Percentiles rank a stretch among this genome's conserved stretches.
Conservation (phyloP, 2,329 filamentous ascomycete genomes). For the Diplodia seriata region DNA sequence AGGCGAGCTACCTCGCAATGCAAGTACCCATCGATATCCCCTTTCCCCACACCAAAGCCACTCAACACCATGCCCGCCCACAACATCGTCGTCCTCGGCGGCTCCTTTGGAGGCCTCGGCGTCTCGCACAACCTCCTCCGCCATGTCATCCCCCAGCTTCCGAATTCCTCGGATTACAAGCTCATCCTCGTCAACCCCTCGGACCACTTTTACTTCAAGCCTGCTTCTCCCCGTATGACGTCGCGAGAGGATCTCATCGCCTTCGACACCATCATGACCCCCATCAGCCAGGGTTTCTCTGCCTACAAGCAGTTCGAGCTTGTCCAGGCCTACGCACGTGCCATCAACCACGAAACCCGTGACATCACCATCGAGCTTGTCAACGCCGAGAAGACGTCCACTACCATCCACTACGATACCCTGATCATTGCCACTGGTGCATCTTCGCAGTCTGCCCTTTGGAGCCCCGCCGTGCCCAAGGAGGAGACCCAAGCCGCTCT, state of each 20-base stretch:
- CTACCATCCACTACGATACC: slow-evolving; percentile 42
- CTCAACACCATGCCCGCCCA: slow-evolving; percentile 30
- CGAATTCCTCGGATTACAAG: slow-evolving; percentile 39
- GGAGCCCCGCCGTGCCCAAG: slow-evolving; percentile 45
- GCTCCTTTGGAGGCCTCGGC: slow-evolving; percentile 46
- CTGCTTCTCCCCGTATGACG: slow-evolving; percentile 46
- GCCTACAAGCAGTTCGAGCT: slow-evolving; percentile 43
- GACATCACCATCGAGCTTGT: slow-evolving; percentile 25
- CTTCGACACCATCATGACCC: slow-evolving; percentile 41
- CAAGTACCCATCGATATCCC: background rate
- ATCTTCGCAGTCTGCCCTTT: slow-evolving; percentile 41
- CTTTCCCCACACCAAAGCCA: background rate
- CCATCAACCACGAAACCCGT: slow-evolving; percentile 37
- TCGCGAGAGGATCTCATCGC: slow-evolving; percentile 40
- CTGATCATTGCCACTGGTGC: slow-evolving; percentile 47
- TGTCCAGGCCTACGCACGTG: slow-evolving; percentile 43
- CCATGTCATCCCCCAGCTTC: slow-evolving; percentile 40
- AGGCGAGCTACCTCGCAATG: background rate
- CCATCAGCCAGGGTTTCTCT: slow-evolving; percentile 43
- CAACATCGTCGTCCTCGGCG: slow-evolving; percentile 48
- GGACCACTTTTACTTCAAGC: slow-evolving; percentile 50
- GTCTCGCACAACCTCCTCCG: slow-evolving; percentile 46
- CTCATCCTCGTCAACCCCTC: slow-evolving; percentile 46
- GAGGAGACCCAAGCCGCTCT: slow-evolving; percentile 45
- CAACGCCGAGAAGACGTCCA: background rate